Evolutionary conservation across 805 yeast genomes (phyloP), one percentile per base, ranked within the genome.

Genomic region (Candida coleopterorum): DNA sequence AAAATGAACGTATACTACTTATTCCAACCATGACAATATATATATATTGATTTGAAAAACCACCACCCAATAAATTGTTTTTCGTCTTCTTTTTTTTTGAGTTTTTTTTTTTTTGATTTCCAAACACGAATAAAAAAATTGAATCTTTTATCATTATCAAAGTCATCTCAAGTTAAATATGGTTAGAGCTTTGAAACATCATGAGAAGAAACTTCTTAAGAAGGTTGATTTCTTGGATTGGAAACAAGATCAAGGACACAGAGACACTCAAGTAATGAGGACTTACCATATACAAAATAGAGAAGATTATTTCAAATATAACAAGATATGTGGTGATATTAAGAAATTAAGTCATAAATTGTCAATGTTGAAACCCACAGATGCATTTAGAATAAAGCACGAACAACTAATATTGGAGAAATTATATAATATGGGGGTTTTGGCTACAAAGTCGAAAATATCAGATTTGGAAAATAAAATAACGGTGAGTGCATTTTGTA

Each of bases 181-280:
- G 95, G 95, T 84, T 33, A 75, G 98, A 60, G 73, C 85, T 50
- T 75, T 93, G 42, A 93, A 93, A 60, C 87, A 85, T 66, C 98
- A 93, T 62, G 98, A 93, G 75, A 83, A 85, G 72, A 89, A 88
- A 64, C 77, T 93, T 52, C 75, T 93, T 52, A 88, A 85, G 69
- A 93, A 93, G 62, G 97, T 93, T 36, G 97, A 93, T 56, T 87
- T 93, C 66, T 84, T 87, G 35, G 94, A 93, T 60, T 93, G 97
- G 97, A 93, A 93, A 60, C 95, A 87, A 52, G 98, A 93, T 58
- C 81, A 83, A 38, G 87, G 90, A 21, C 98, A 93, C 60, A 71
- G 98, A 48, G 98, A 90, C 50, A 81, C 95, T n/a, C 90, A 85
- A 60, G 95, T 93, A 23, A 93, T 93, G 95, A 75, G 94, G 49